phyloP scores from a whole-genome alignment of 2,329 filamentous ascomycete species.

The Aspergillus clavatus region DNA sequence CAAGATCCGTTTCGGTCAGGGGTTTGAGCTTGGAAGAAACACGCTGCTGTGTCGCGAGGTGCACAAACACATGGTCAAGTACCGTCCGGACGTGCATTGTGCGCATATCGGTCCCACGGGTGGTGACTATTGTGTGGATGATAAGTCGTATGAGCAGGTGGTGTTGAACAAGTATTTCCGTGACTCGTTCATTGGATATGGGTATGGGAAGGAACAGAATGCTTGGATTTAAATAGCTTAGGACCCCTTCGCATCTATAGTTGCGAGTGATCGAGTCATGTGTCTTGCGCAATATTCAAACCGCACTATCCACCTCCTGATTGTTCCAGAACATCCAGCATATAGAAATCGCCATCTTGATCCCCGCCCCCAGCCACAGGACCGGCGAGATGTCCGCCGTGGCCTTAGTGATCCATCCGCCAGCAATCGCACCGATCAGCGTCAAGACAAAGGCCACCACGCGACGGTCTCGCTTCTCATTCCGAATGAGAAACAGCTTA shows the following conservation, averaged over 20 bases:
- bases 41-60: slow-evolving; percentile 27
- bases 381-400: slow-evolving; percentile 19
- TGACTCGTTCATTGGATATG: slow-evolving; percentile 22
- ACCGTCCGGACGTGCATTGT: slow-evolving; percentile 23
- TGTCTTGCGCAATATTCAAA: neutral
- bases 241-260: neutral
- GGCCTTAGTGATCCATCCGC: slow-evolving; percentile 27
- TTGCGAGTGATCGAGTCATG: too few species aligned
- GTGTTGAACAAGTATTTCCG: slow-evolving; percentile 22
- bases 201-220: slow-evolving; percentile 17
- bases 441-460: slow-evolving; percentile 25
- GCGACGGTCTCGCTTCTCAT: slow-evolving; percentile 25
- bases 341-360: slow-evolving; percentile 19
- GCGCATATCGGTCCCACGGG: slow-evolving; percentile 25
- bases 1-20: slow-evolving; percentile 20
- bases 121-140: slow-evolving; percentile 26
- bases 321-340: slow-evolving; percentile 20
- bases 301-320: neutral
- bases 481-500: slow-evolving; percentile 23
- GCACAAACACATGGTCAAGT: slow-evolving; percentile 27
- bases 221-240: slow-evolving; percentile 10
- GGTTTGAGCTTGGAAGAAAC: slow-evolving; percentile 22
- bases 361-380: slow-evolving; percentile 22
- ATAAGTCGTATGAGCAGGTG: slow-evolving; percentile 19
- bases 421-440: slow-evolving; percentile 24